Evolutionary conservation across 2,329 filamentous ascomycete species (phyloP).

Genomic region (Paecilomyces variotii): DNA sequence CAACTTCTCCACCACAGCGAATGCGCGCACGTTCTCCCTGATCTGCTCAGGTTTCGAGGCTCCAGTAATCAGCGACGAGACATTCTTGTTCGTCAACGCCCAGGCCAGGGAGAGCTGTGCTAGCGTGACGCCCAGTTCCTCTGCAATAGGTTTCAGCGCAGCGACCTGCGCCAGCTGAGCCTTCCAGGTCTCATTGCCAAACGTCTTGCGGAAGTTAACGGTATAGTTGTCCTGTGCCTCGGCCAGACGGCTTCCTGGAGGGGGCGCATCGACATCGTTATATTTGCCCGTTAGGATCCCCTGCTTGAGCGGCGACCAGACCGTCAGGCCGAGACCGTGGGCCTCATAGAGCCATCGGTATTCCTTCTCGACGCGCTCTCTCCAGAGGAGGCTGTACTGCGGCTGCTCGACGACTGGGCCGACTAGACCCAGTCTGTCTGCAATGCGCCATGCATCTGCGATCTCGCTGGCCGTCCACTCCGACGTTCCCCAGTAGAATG

Average conservation of each 20-base stretch:
- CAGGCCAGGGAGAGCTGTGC: slow-evolving; percentile 53
- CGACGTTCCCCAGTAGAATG: slow-evolving; percentile 64
- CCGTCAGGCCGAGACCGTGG: slow-evolving; percentile 53
- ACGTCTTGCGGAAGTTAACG: slow-evolving; percentile 33
- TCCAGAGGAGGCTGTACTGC: slow-evolving; percentile 56
- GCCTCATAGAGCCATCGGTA: slow-evolving; percentile 54
- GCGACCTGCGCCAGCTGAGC: slow-evolving; percentile 15
- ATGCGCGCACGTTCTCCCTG: slow-evolving; percentile 31
- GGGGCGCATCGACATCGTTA: slow-evolving; percentile 44
- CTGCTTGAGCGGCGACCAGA: slow-evolving; percentile 53
- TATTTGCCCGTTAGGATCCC: slow-evolving; percentile 62
- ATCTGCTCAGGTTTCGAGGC: slow-evolving; percentile 39
- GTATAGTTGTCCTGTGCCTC: slow-evolving; percentile 50
- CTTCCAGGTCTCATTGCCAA: slow-evolving; percentile 34
- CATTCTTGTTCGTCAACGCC: slow-evolving; percentile 52
- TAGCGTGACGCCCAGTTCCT: slow-evolving; percentile 54
- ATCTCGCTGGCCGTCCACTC: slow-evolving; percentile 62
- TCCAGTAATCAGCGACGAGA: slow-evolving; percentile 37
- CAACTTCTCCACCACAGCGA: slow-evolving; percentile 6
- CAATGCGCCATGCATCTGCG: slow-evolving; percentile 53
- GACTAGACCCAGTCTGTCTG: slow-evolving; percentile 53
- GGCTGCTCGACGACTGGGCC: slow-evolving; percentile 61
- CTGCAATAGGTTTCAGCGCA: slow-evolving; percentile 52
- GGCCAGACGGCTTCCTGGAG: slow-evolving; percentile 49
- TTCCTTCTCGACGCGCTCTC: slow-evolving; percentile 57